Base-by-base conservation (phyloP, 2,329 filamentous ascomycete genomes). In the Claviceps capensis region DNA sequence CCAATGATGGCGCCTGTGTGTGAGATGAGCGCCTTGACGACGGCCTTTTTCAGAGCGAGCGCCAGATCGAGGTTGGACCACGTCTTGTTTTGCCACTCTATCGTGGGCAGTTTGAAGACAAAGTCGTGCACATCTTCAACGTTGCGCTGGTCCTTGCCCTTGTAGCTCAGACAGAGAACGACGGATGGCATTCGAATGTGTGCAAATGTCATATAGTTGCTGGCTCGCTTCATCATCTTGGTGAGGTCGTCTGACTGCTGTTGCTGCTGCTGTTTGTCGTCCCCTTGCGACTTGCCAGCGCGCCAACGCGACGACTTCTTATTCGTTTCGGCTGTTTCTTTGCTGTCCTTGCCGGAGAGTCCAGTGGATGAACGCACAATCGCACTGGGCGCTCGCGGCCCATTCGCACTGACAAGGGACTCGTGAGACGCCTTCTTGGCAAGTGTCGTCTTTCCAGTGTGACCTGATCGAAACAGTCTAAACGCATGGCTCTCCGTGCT, bases 11-110 rank as follows among this genome's bases (percentile, higher is more conserved):
- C 89, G 38, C 93, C 93, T 0, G 91, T 90, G 63, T 98, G 93
- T 1, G 88, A 93, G 61, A 98, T 94, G 46, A 98, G 76, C 0
- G 93, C 91, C 62, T 89, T 87, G 63, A 95, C 88, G 53, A 97
- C 86, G 47, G 95, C 90, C 64, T 90, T 94, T 72, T 98, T 97
- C 51, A 98, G 76, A 14, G 89, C 86, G 47, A 97, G 75, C 0
- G 91, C 90, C 9, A 98, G 79, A 62, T 98, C 93, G 6, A 98
- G 78, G 65, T 97, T 98, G 6, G 89, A 96, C 93, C 93, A 98
- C 8, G 90, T 97, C 74, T 98, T 98, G 75, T 98, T 98, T 57
- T 88, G 82, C 71, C 95, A 97, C 66, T 98, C 93, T 47, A 98
- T 83, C 2, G 86, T 85, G 3, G 93, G 93, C 69, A 98, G 81